Percentiles rank a stretch among this genome's conserved stretches.
Evolutionary conservation across 1,284 basidiomycete species (phyloP).

Genomic region (Malassezia slooffiae): DNA sequence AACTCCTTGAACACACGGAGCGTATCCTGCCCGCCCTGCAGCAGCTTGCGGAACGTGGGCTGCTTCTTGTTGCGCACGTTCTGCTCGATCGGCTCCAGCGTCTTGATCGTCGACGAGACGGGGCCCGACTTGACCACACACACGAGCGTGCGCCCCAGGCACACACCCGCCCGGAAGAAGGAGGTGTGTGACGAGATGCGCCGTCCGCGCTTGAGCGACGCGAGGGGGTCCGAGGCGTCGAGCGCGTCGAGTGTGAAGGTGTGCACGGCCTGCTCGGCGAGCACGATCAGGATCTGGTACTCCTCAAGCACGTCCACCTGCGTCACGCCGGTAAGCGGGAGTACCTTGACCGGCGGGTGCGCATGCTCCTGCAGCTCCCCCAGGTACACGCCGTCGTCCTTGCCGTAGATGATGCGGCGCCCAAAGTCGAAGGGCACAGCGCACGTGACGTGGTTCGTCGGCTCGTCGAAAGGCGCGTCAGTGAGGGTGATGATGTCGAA

Average conservation of each 20-base stretch:
- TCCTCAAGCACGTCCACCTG: constrained; percentile 96
- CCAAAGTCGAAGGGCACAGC: constrained; percentile 84
- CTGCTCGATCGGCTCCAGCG: constrained; percentile 89
- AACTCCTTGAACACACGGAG: constrained; percentile 88
- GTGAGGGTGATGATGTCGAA: constrained; percentile 78
- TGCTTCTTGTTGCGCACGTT: constrained; percentile 70
- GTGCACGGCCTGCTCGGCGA: constrained; percentile 78
- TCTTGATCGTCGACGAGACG: constrained; percentile 92
- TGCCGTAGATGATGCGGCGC: constrained; percentile 81
- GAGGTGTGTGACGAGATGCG: constrained; percentile 90
- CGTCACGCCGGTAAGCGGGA: constrained; percentile 75
- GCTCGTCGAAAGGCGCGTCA: constrained; percentile 73
- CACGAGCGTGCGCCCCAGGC: constrained; percentile 83
- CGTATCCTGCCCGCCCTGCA: constrained; percentile 89
- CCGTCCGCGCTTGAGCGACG: constrained; percentile 83
- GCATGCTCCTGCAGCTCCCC: constrained; percentile 69
- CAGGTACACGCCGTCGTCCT: constrained; percentile 90
- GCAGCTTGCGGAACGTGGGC: constrained; percentile 67
- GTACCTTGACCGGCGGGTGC: constrained; percentile 66
- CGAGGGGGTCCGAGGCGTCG: constrained; percentile 76
- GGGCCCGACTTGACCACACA: constrained; percentile 94
- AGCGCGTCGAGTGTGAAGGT: constrained; percentile 91
- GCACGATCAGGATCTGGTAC: constrained; percentile 84
- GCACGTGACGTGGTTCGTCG: constrained; percentile 71
- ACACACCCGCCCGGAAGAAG: constrained; percentile 94